Evolutionary conservation across 805 yeast species (phyloP).

Genomic region (Kodamaea laetipori): DNA sequence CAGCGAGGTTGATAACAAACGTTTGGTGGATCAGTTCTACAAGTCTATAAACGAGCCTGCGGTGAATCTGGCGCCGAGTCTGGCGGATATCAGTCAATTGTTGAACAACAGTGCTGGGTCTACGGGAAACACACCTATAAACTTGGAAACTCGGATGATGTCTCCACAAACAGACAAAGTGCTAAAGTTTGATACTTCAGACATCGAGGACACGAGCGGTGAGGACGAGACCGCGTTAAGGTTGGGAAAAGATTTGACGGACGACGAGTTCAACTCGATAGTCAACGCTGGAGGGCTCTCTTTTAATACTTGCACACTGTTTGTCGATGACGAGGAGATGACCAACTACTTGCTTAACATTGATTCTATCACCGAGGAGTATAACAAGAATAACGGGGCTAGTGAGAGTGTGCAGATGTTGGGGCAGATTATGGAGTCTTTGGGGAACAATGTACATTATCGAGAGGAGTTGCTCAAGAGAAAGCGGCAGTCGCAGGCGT

Average conservation of each 20-base stretch:
- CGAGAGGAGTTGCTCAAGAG: conserved; percentile 5
- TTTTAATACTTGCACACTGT: conserved; percentile 11
- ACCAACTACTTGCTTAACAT: conserved; percentile 31
- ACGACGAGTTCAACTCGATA: conserved; percentile 18
- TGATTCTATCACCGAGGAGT: conserved; percentile 25
- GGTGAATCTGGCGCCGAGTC: conserved; percentile 3
- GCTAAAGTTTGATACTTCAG: conserved; percentile 6
- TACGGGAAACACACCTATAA: neutral
- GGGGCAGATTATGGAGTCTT: conserved; percentile 7
- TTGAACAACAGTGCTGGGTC: neutral
- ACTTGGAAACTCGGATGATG: neutral
- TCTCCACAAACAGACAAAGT: conserved; percentile 10
- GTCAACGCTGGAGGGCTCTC: conserved; percentile 25
- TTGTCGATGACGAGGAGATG: conserved; percentile 28
- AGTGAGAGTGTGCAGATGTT: conserved; percentile 7
- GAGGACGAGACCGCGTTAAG: conserved; percentile 8
- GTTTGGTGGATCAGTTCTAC: conserved; percentile 46
- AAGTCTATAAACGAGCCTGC: conserved; percentile 26
- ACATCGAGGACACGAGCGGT: conserved; percentile 2
- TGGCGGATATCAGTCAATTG: conserved; percentile 3
- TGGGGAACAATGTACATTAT: conserved; percentile 5
- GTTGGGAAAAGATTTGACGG: conserved; percentile 10
- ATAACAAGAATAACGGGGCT: conserved; percentile 1
- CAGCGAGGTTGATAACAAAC: conserved; percentile 26
- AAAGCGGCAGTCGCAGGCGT: neutral